Conservation (phyloP, 2,329 filamentous ascomycete species). For the Lachnellula arida region DNA sequence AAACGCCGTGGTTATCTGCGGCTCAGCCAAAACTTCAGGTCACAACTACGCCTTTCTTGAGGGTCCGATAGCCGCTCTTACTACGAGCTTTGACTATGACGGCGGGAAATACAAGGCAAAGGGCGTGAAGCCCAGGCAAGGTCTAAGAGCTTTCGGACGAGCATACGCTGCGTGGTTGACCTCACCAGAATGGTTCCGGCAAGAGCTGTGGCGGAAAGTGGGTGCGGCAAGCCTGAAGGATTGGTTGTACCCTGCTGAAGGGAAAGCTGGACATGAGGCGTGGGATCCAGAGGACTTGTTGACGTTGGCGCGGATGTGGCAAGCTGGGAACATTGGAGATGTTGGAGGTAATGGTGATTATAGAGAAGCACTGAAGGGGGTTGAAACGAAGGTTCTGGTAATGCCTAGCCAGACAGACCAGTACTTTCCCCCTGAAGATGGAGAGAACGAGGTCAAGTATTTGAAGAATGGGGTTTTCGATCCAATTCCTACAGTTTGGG, state of each 20-base stretch:
- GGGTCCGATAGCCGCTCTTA: constrained; percentile 40
- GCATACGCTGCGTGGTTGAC: constrained; percentile 45
- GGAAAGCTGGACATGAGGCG: constrained; percentile 32
- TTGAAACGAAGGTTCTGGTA: constrained; percentile 58
- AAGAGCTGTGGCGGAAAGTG: constrained; percentile 35
- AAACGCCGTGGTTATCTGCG: constrained; percentile 41
- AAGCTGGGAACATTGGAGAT: constrained; percentile 36
- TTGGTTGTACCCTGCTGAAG: constrained; percentile 31
- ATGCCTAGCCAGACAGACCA: constrained; percentile 60
- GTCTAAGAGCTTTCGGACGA: constrained; percentile 41
- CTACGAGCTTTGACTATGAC: constrained; percentile 38
- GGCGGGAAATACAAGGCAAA: constrained; percentile 28
- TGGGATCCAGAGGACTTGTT: constrained; percentile 44
- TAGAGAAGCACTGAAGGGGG: constrained; percentile 49
- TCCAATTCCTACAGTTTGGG: constrained; percentile 36
- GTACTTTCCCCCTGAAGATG: constrained; percentile 51
- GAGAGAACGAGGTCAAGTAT: constrained; percentile 30
- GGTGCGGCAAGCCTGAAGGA: constrained; percentile 35
- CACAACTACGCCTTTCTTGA: constrained; percentile 46
- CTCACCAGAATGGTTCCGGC: constrained; percentile 42
- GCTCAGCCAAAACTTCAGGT: constrained; percentile 40
- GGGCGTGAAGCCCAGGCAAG: constrained; percentile 31
- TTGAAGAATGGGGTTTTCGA: constrained; percentile 30
- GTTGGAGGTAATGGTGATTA: constrained; percentile 33
- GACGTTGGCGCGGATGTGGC: constrained; percentile 41